Evolutionary conservation across 202 grass and related monocot species (phyloP), one percentile per base, ranked within the genome.

Genomic region (Tripidium arundinaceum): DNA sequence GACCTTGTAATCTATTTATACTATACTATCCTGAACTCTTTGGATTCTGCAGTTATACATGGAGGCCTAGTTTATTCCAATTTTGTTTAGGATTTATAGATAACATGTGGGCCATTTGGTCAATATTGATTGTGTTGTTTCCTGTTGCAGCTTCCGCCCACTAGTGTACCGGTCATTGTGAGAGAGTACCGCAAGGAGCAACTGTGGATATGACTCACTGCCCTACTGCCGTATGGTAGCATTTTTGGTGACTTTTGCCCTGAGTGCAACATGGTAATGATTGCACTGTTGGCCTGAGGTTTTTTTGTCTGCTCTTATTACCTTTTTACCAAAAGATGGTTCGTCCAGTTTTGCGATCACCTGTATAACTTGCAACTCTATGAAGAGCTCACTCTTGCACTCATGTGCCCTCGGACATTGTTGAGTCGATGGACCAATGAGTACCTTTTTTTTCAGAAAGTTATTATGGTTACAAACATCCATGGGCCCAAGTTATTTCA

Each of bases 121-220:
- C 22, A 52, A 25, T 54, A 50, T 75, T 55, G 22, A 72, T 47
- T 28, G 18, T 22, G 11, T 34, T 72, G 38, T 39, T 64, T 71
- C 78, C 22, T 69, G 25, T 62, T 89, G 62, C 87, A 94, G 91
- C 91, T 94, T 37, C 91, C 91, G 33, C 88, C 91, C 1, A 91
- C 91, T 59, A 94, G 91, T 79, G 91, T 91, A 60, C 91, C 91
- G 3, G 91, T 94, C 64, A 89, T 94, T 84, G 89, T 94, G 19
- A 81, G 91, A 65, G 86, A 94, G 62, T 94, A 91, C 66, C 83
- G 91, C 21, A 88, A 82, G 72, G 91, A 94, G 46, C 86, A 80
- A 63, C 47, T 97, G 40, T 93, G 91, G 94, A 89, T 93, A 88
- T 97, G 58, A 83, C 76, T 31, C 58, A 28, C 79, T 41, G 37